Conservation (phyloP, 495 filamentous ascomycete genomes). For the Neurospora africana region DNA sequence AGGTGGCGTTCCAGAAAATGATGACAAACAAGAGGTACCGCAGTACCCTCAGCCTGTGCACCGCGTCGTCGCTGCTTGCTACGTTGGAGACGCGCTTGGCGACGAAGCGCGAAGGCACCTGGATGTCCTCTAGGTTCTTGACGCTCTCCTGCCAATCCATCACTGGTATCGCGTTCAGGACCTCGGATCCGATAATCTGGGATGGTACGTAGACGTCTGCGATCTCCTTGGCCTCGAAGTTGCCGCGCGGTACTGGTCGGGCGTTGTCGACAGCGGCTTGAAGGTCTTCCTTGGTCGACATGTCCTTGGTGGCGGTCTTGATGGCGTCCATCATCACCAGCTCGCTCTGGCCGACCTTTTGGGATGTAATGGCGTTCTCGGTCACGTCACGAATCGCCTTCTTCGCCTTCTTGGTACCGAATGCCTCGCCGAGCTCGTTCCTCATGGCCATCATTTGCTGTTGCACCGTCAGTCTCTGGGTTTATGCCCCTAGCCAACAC, state of each 20-base stretch:
- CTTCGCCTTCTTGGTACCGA: constrained; percentile 89
- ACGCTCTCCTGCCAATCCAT: constrained; percentile 67
- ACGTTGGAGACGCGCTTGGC: constrained; percentile 48
- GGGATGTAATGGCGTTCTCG: constrained; percentile 60
- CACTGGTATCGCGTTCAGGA: constrained; percentile 50
- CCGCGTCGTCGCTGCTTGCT: constrained; percentile 44
- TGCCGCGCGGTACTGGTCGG: constrained; percentile 70
- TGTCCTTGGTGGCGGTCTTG: constrained; percentile 42
- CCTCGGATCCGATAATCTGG: constrained; percentile 52
- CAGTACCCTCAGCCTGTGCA: constrained; percentile 49
- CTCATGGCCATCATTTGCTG: constrained; percentile 41
- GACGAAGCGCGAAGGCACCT: constrained; percentile 56
- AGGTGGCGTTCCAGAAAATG: constrained; percentile 41
- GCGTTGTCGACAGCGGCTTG: constrained; percentile 54
- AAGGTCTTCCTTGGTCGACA: constrained; percentile 51
- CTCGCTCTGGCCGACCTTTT: constrained; percentile 44
- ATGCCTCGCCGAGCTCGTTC: constrained; percentile 70
- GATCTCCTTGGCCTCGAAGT: constrained; percentile 60
- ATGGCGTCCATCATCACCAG: constrained; percentile 54
- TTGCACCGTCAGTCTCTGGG: neutral
- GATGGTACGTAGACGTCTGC: constrained; percentile 72
- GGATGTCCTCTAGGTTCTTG: constrained; percentile 42
- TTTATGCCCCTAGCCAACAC: neutral
- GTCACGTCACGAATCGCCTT: constrained; percentile 69
- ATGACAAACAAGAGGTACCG: constrained; percentile 57